Conservation (phyloP, 768 basidiomycete genomes). For the Ramaria sp. region DNA sequence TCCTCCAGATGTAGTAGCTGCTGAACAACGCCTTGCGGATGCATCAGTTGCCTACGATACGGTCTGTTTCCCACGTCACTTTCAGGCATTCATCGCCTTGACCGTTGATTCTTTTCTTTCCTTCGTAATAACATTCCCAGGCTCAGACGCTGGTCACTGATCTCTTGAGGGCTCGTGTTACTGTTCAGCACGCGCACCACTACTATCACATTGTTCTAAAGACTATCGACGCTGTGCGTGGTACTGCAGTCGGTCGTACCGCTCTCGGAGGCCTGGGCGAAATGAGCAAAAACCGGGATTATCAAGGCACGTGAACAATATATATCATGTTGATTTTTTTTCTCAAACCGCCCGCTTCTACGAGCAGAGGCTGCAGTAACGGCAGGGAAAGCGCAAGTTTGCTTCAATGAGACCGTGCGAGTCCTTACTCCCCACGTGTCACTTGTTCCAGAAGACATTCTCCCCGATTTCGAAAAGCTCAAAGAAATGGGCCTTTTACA, state of each 20-base stretch:
- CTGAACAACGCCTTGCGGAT: background rate
- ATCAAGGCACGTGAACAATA: conserved; percentile 8
- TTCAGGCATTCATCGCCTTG: background rate
- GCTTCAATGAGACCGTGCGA: conserved; percentile 9
- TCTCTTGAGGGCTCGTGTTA: conserved; percentile 7
- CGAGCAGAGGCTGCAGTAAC: background rate
- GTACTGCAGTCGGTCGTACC: background rate
- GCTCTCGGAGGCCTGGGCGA: conserved; percentile 7
- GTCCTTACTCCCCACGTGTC: conserved; percentile 5
- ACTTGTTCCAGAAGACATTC: background rate
- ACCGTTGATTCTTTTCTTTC: background rate
- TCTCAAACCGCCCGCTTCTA: background rate
- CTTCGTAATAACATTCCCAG: background rate
- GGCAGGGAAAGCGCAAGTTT: conserved; percentile 8
- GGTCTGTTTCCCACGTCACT: background rate
- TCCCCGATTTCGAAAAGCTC: conserved; percentile 8
- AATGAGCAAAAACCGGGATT: conserved; percentile 7
- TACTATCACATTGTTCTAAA: conserved; percentile 5
- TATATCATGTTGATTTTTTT: background rate
- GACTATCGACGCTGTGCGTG: conserved; percentile 5
- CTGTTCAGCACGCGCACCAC: conserved; percentile 12
- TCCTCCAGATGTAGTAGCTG: background rate
- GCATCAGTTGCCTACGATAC: background rate
- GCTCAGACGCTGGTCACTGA: background rate
- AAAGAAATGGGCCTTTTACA: conserved; percentile 9